Conservation (phyloP, 768 basidiomycete species). For the Macrolepiota fuliginosa region DNA sequence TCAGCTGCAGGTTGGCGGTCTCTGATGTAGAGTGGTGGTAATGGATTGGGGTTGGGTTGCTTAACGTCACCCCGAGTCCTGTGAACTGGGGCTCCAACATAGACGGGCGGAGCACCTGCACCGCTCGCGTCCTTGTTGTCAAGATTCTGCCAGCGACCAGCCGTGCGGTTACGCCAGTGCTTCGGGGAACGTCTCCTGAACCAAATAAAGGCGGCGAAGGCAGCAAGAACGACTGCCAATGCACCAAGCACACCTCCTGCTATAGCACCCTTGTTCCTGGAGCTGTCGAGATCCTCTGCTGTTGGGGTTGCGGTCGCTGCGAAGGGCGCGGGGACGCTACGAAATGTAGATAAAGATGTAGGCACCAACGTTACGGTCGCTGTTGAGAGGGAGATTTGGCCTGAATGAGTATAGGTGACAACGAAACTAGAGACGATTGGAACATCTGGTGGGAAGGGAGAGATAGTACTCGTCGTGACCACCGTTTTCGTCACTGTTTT, state of each 20-base stretch:
- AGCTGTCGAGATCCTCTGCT: neutral
- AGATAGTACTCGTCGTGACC: neutral
- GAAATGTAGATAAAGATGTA: conserved; percentile 5
- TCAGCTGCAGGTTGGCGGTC: conserved; percentile 11
- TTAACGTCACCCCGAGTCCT: neutral
- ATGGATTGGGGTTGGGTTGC: neutral
- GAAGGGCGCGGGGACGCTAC: neutral
- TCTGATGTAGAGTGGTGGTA: conserved; percentile 13
- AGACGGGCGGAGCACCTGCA: neutral
- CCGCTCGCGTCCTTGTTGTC: neutral
- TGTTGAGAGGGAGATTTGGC: conserved; percentile 10
- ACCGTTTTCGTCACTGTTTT: neutral
- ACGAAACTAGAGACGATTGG: conserved; percentile 9
- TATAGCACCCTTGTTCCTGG: conserved; percentile 24
- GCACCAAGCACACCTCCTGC: conserved; percentile 27
- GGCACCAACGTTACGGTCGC: conserved; percentile 13
- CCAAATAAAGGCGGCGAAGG: conserved; percentile 21
- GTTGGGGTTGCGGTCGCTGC: neutral
- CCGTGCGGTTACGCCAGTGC: conserved; percentile 9
- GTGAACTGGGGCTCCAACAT: neutral
- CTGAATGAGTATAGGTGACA: conserved; percentile 8
- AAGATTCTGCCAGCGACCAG: conserved; percentile 6
- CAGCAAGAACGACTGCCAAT: conserved; percentile 17
- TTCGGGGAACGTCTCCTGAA: conserved; percentile 19
- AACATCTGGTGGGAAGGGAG: neutral